Conservation (phyloP, 2,329 filamentous ascomycete species). For the Aureobasidium sp. region DNA sequence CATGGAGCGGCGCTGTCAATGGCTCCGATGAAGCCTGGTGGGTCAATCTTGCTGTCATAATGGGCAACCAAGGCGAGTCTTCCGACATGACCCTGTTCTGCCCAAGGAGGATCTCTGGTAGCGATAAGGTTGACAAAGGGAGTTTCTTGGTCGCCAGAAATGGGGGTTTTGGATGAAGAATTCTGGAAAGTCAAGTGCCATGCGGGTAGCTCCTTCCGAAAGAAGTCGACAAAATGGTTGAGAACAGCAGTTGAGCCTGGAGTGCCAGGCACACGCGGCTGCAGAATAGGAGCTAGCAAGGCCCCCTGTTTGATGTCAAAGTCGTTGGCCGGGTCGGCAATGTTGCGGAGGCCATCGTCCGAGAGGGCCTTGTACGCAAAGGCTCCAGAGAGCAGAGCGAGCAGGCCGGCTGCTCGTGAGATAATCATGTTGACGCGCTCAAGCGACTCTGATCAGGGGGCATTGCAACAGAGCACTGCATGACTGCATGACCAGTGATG, state of each 20-base stretch:
- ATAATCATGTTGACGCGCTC: conserved; percentile 14
- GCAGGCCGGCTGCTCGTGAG: conserved; percentile 20
- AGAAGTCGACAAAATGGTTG: conserved; percentile 78
- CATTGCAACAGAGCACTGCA: not conserved
- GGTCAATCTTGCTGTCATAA: conserved; percentile 77
- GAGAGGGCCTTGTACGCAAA: conserved; percentile 56
- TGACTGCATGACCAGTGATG: not conserved
- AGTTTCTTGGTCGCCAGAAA: conserved; percentile 59
- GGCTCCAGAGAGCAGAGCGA: conserved; percentile 23
- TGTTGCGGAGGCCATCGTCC: conserved; percentile 60
- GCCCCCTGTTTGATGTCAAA: conserved; percentile 70
- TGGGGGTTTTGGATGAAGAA: conserved; percentile 75
- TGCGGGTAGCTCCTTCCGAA: conserved; percentile 60
- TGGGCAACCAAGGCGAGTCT: conserved; percentile 84
- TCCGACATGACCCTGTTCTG: conserved; percentile 62
- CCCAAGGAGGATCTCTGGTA: conserved; percentile 80
- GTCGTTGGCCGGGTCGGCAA: conserved; percentile 58
- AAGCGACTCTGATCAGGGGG: conserved; percentile 13
- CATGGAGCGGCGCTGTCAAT: conserved; percentile 91
- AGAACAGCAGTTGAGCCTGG: conserved; percentile 64
- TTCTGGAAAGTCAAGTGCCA: conserved; percentile 85
- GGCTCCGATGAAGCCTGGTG: conserved; percentile 83
- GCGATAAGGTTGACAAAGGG: conserved; percentile 85
- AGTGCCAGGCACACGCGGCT: conserved; percentile 82
- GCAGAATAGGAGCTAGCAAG: conserved; percentile 77